These are phyloP conservation scores for Astragalus glycyphyllos DNA, from an alignment of 306 rosid species.

Conservation along the genomic window DNA sequence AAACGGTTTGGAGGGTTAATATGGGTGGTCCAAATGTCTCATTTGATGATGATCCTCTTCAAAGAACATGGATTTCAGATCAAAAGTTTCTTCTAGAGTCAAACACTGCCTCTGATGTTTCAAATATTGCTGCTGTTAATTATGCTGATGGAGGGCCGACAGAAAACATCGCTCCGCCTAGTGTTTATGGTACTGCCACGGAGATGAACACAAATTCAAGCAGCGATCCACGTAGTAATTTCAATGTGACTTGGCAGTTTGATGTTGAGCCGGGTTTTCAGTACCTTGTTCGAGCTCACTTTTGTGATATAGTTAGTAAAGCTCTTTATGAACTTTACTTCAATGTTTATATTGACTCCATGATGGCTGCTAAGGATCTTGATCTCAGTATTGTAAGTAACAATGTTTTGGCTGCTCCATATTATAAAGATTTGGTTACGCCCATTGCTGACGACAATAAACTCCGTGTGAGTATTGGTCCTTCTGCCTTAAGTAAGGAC, in stretches of 20 bases:
- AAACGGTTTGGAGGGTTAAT: conserved; percentile 86
- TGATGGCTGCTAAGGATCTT: conserved; percentile 45
- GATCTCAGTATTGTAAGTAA: conserved; percentile 46
- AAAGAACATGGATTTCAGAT: conserved; percentile 80
- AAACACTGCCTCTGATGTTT: conserved; percentile 40
- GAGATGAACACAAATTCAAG: conserved; percentile 60
- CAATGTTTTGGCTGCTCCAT: conserved; percentile 56
- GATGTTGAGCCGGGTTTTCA: conserved; percentile 69
- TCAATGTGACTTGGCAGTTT: conserved; percentile 83
- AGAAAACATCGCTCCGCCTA: conserved; percentile 61
- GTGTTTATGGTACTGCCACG: conserved; percentile 74
- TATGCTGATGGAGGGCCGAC: conserved; percentile 54
- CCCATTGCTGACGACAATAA: conserved; percentile 36
- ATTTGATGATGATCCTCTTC: conserved; percentile 63
- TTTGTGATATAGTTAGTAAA: conserved; percentile 75
- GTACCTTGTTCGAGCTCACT: conserved; percentile 84
- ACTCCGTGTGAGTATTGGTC: conserved; percentile 77
- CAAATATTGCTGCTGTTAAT: conserved; percentile 58
- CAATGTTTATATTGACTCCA: conserved; percentile 68
- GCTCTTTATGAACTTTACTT: conserved; percentile 67
- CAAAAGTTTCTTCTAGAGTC: conserved; percentile 44
- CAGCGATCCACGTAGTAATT: conserved; percentile 50
- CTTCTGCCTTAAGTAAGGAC: conserved; percentile 34
- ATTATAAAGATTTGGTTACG: conserved; percentile 63
- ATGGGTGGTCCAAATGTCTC: conserved; percentile 83